Evolutionary conservation across 495 filamentous ascomycete genomes (phyloP).

Genomic region (Penicillium subrubescens): DNA sequence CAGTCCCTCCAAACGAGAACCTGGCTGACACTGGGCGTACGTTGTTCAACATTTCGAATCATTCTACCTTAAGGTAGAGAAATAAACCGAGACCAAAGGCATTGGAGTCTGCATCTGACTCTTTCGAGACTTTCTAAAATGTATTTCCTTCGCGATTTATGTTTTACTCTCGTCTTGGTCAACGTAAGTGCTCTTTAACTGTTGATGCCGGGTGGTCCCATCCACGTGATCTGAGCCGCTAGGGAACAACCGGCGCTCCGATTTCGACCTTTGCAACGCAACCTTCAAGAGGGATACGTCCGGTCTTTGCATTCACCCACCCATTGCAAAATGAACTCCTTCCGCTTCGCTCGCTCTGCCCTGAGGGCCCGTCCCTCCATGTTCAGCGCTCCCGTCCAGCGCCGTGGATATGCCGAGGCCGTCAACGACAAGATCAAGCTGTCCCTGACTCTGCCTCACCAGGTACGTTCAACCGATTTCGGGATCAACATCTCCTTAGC

Average conservation of each 20-base stretch:
- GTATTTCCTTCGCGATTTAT: not conserved
- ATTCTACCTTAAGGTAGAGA: not conserved
- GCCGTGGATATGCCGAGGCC: constrained; percentile 92
- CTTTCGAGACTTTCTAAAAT: not conserved
- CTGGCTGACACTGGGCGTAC: not conserved
- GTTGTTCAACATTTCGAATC: not conserved
- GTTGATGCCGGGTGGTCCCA: constrained; percentile 19
- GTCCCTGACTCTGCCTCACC: constrained; percentile 94
- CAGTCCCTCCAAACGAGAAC: not conserved
- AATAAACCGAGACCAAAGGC: not conserved
- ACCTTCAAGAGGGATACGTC: constrained; percentile 44
- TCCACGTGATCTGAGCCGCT: constrained; percentile 41
- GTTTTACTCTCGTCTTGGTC: not conserved
- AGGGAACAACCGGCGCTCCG: constrained; percentile 51
- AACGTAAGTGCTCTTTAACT: not conserved
- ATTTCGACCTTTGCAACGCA: constrained; percentile 51
- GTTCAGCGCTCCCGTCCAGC: constrained; percentile 69
- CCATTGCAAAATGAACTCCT: constrained; percentile 76
- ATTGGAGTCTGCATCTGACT: not conserved
- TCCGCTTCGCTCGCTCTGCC: constrained; percentile 86
- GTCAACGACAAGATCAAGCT: constrained; percentile 96
- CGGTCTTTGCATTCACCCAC: constrained; percentile 38
- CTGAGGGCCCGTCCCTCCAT: constrained; percentile 74
- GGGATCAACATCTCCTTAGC: constrained; percentile 9
- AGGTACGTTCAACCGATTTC: constrained; percentile 65